phyloP scores from a whole-genome alignment of 2,329 filamentous ascomycete species.

The Bipolaris zeicola region DNA sequence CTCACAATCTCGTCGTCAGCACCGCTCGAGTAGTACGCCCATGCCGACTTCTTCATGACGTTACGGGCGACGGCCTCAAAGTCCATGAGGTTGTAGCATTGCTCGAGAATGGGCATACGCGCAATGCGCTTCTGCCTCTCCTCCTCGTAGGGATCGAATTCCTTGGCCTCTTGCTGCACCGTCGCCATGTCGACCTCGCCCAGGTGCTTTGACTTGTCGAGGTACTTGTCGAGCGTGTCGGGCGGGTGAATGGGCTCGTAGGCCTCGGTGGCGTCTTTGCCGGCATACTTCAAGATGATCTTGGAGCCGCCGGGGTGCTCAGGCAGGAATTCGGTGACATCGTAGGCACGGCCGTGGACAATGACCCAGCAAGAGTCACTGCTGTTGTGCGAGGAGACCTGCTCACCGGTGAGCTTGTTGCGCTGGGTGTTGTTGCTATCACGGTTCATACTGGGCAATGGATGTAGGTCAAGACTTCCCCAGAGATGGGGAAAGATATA shows the following conservation, averaged over 20 bases:
- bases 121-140: conserved; percentile 70
- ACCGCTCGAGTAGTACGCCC: conserved; percentile 96
- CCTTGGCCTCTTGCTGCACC: conserved; percentile 43
- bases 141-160: conserved; percentile 66
- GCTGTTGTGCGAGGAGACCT: conserved; percentile 74
- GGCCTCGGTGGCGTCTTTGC: conserved; percentile 51
- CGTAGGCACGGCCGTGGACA: conserved; percentile 69
- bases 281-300: conserved; percentile 87
- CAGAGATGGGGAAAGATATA: conserved; percentile 13
- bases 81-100: conserved; percentile 64
- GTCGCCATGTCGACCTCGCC: conserved; percentile 48
- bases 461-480: conserved; percentile 6
- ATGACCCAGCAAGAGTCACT: conserved; percentile 79
- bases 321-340: conserved; percentile 69
- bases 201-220: conserved; percentile 52
- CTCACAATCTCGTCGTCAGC: conserved; percentile 85
- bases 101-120: conserved; percentile 53
- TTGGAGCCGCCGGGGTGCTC: conserved; percentile 72
- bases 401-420: conserved; percentile 52
- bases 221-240: conserved; percentile 51
- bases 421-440: conserved; percentile 50
- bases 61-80: conserved; percentile 91
- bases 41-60: conserved; percentile 94
- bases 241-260: conserved; percentile 61
- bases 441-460: conserved; percentile 50